Evolutionary conservation across 805 yeast species (phyloP).

Genomic region (Ogataea sp.): DNA sequence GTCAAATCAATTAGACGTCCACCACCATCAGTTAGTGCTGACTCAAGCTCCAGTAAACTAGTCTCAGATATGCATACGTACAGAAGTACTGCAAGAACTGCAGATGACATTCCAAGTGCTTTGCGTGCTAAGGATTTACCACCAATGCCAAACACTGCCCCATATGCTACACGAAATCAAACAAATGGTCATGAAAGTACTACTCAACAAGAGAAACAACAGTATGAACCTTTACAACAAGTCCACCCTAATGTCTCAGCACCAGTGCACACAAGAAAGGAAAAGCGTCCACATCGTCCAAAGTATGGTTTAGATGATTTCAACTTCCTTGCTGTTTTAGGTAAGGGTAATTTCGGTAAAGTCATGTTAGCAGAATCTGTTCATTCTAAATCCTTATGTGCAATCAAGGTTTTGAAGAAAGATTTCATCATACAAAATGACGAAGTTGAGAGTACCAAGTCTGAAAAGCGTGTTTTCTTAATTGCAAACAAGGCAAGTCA

Average conservation of each 20-base stretch:
- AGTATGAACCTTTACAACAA: no score
- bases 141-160: not conserved
- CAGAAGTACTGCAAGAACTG: not conserved
- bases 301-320: conserved; percentile 92
- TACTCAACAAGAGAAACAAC: conserved; percentile 7
- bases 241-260: no score
- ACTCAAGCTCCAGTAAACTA: not conserved
- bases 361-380: conserved; percentile 96
- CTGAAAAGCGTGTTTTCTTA: conserved; percentile 87
- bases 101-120: not conserved
- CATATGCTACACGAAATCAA: not conserved
- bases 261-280: no score
- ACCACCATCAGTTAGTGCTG: not conserved
- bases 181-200: no score
- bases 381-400: conserved; percentile 74
- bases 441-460: conserved; percentile 90
- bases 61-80: not conserved
- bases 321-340: conserved; percentile 87
- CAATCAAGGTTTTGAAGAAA: conserved; percentile 93
- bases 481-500: conserved; percentile 72
- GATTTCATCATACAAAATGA: conserved; percentile 93
- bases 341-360: conserved; percentile 98
- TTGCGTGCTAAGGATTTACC: not conserved
- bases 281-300: conserved; percentile 41
- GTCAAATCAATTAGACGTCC: conserved; percentile 3